Evolutionary conservation across 805 yeast species (phyloP), one percentile per base, ranked within the genome.

Genomic region (Candida oleophila): DNA sequence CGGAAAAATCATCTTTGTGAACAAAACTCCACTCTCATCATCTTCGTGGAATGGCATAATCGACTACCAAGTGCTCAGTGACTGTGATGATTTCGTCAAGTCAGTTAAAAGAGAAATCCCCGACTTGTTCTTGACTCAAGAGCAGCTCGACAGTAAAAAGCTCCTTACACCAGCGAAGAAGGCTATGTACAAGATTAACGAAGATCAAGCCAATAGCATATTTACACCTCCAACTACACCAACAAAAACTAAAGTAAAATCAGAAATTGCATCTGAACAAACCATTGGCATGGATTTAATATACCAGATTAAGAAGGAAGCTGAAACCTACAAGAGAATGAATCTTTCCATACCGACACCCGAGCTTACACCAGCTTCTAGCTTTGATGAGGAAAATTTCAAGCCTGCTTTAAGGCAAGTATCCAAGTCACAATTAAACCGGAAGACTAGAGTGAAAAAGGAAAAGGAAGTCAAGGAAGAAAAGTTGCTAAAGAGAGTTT

Each of bases 11-110:
- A 68, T 92, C 0, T 76, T 89, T 47, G 74, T 92, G 28, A 92
- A 92, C 69, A 82, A 81, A 48, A 85, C 89, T 1, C 75, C 76
- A 1, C 67, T 86, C 8, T 73, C 85, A 2, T 71, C 76, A 45
- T 71, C 81, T 37, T 68, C 74, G 16, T 92, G 97, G 96, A 77
- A 80, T 32, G 75, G 75, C 0, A 66, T 78, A 8, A 80, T 91
- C 43, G 97, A 92, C 65, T 87, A 83, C 65, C 96, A 90, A 57
- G 76, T 92, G 3, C 65, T 80, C 43, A 68, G 82, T 43, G 96
- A 89, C 59, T 88, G 97, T 61, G 98, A 92, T 65, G 73, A 73
- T 20, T 92, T 95, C 82, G 85, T 90, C 21, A 64, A 69, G 14
- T 71, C 74, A 38, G 63, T 88, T 33, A 75, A 77, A 52, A 46